Conservation (phyloP, 2,329 filamentous ascomycete genomes). For the Sporothrix brunneoviolacea region DNA sequence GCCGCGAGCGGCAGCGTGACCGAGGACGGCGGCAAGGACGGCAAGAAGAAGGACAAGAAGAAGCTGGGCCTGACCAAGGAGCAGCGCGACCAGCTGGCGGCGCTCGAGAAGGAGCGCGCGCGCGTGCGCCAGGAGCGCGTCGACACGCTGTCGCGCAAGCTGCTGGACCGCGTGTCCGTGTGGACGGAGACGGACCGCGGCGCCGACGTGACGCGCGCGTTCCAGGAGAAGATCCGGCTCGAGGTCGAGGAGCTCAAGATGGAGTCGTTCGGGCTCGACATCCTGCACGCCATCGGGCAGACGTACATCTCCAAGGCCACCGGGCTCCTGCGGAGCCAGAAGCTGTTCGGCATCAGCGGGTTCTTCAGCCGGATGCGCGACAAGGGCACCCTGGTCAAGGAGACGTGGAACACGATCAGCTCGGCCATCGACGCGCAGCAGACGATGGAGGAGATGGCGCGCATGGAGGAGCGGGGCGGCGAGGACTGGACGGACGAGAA, state of each 20-base stretch:
- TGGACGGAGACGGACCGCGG: constrained; percentile 98
- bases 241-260: constrained; percentile 99
- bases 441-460: constrained; percentile 98
- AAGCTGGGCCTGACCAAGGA: constrained; percentile 82
- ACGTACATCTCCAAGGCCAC: constrained; percentile 87
- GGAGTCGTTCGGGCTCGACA: constrained; percentile 96
- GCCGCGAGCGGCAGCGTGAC: constrained; percentile 31
- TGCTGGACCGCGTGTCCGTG: constrained; percentile 81
- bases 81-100: constrained; percentile 84
- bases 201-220: constrained; percentile 74
- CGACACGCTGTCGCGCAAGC: constrained; percentile 72
- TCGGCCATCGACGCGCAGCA: constrained; percentile 95
- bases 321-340: constrained; percentile 85
- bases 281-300: constrained; percentile 86
- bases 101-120: constrained; percentile 80
- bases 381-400: constrained; percentile 93
- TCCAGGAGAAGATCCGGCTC: constrained; percentile 87
- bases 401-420: constrained; percentile 96
- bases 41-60: constrained; percentile 57
- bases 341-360: constrained; percentile 90
- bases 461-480: constrained; percentile 86
- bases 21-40: constrained; percentile 63
- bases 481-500: constrained; percentile 99
- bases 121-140: constrained; percentile 81
- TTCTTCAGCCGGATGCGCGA: constrained; percentile 94